Evolutionary conservation across 164 flowering plant genomes (phyloP), one percentile per base, ranked within the genome.

Genomic region (Macadamia integrifolia): DNA sequence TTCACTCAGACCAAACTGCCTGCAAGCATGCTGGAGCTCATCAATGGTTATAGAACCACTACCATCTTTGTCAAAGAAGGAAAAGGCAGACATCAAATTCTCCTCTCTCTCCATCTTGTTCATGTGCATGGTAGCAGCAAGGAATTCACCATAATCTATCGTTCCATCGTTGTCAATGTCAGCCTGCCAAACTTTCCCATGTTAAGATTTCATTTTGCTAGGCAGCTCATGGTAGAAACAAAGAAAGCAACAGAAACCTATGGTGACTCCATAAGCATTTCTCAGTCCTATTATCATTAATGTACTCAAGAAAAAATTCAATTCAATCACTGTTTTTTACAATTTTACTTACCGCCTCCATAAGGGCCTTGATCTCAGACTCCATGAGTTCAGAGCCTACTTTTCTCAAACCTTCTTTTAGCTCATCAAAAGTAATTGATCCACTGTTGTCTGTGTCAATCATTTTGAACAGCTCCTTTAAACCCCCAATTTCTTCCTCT

Each of bases 401-500:
- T 81, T 74, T 81, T 67, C 73, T 85, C 76, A 90, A 69, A 62
- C 98, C 98, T 5, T 65, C 83, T 76, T 90, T 88, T 30, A 92
- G 89, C 74, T 92, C 98, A 72, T 92, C 96, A 69, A 87, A 88
- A 31, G 97, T 92, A 64, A 92, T 89, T 31, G 93, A 71, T 30
- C 96, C 97, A 75, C 96, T 92, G 60, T 77, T 86, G 72, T 89
- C 96, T 31, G 92, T 80, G 74, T 92, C 97, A 52, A 92, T 85
- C 96, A 90, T 92, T 75, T 84, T 88, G 79, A 92, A 92, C 75
- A 92, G 67, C 81, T 89, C 93, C 77, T 84, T 90, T 72, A 92
- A 74, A 42, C 98, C 98, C 35, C 96, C 98, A 61, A 92, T 92
- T 78, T 92, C 98, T 80, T 92, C 98, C 68, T 92, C 98, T 0